These are phyloP conservation scores for Zasmidium citrigriseum DNA, from an alignment of 2,329 filamentous ascomycete genomes.

Conservation along the genomic window DNA sequence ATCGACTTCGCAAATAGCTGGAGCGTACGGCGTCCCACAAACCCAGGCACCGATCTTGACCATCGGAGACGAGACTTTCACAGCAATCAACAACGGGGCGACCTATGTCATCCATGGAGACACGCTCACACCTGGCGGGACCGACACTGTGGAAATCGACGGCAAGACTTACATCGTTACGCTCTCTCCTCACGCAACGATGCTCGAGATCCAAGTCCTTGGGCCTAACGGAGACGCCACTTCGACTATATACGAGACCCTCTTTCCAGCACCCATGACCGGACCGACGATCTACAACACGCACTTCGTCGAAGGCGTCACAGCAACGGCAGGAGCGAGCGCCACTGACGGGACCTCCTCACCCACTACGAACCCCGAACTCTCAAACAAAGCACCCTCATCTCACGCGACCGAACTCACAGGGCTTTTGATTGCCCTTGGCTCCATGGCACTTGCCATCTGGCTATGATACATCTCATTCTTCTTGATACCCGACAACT, in stretches of 20 bases:
- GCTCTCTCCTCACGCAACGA: constrained; percentile 39
- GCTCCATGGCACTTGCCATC: constrained; percentile 12
- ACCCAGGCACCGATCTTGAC: constrained; percentile 34
- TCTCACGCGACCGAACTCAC: constrained; percentile 1
- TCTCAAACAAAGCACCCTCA: not conserved
- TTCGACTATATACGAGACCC: constrained; percentile 32
- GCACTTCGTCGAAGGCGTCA: not conserved
- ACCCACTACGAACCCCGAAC: not conserved
- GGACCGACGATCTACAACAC: constrained; percentile 23
- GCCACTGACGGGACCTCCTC: constrained; percentile 1
- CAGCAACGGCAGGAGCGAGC: constrained; percentile 11
- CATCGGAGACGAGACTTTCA: constrained; percentile 32
- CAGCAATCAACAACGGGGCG: constrained; percentile 29
- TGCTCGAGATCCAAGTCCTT: constrained; percentile 37
- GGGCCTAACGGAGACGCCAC: constrained; percentile 35
- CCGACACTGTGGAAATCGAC: constrained; percentile 29
- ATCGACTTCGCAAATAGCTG: constrained; percentile 29
- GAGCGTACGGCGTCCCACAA: constrained; percentile 25
- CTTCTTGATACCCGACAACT: not conserved
- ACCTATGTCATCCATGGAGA: constrained; percentile 43
- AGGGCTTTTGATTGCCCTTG: constrained; percentile 3
- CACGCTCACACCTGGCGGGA: constrained; percentile 39
- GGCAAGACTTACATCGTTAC: constrained; percentile 32
- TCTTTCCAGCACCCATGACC: constrained; percentile 43
- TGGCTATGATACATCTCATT: constrained; percentile 6